Percentiles rank a stretch among this genome's conserved stretches.
These are phyloP conservation scores for Volvox reticuliferus DNA, from an alignment of 139 green algal species.

Conservation along the genomic window DNA sequence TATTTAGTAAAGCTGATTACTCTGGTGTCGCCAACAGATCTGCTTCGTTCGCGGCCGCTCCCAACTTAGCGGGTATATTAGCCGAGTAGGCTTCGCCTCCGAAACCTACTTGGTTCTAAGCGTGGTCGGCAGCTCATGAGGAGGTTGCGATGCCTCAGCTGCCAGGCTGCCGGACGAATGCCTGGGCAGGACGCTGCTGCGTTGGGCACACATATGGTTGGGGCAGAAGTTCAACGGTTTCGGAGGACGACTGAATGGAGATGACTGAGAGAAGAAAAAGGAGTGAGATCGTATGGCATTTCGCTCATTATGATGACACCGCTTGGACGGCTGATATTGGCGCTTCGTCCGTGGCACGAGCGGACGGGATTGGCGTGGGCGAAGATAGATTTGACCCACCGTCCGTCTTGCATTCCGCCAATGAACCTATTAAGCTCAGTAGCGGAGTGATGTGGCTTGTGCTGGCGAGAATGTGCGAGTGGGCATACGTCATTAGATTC, in stretches of 20 bases:
- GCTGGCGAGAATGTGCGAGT: too few relatives aligned
- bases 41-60: too few relatives aligned
- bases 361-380: not conserved
- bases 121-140: not conserved
- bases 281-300: too few relatives aligned
- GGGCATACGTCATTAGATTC: too few relatives aligned
- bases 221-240: not conserved
- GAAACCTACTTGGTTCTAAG: not conserved
- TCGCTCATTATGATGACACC: too few relatives aligned
- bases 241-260: not conserved
- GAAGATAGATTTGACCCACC: slow-evolving; percentile 3
- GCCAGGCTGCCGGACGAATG: slow-evolving; percentile 1
- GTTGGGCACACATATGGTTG: not conserved
- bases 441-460: too few relatives aligned
- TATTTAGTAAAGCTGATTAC: too few relatives aligned
- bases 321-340: too few relatives aligned
- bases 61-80: too few relatives aligned
- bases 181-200: not conserved
- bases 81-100: too few relatives aligned
- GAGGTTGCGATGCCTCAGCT: not conserved
- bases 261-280: too few relatives aligned
- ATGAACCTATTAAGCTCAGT: not conserved
- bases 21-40: too few relatives aligned
- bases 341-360: not conserved
- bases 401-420: not conserved